These are phyloP conservation scores for Clavariopsis aquatica DNA, from an alignment of 495 filamentous ascomycete species.

Conservation along the genomic window DNA sequence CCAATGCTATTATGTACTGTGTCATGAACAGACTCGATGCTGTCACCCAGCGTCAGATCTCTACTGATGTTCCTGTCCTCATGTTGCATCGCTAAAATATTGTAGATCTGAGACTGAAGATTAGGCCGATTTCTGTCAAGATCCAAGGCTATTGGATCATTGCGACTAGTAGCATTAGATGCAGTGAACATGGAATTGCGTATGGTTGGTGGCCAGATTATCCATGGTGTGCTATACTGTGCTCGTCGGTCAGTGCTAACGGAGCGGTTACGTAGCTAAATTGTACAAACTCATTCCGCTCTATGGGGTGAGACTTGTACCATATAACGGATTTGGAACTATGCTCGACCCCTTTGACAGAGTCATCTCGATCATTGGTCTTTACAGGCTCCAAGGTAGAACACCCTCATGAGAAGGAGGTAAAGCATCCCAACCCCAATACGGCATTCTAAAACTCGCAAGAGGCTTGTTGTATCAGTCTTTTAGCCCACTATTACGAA, in stretches of 20 bases:
- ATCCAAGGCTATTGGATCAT: conserved; percentile 38
- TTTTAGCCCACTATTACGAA: conserved; percentile 51
- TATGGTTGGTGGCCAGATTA: conserved; percentile 22
- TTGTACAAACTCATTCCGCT: conserved; percentile 42
- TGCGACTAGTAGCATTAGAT: conserved; percentile 28
- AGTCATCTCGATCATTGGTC: conserved; percentile 51
- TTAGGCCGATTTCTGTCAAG: conserved; percentile 52
- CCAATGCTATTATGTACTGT: conserved; percentile 59
- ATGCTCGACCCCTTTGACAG: conserved; percentile 54
- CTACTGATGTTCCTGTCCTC: conserved; percentile 62
- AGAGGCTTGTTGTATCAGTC: conserved; percentile 55
- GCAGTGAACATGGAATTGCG: conserved; percentile 23
- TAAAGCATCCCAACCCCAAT: conserved; percentile 66
- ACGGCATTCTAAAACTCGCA: conserved; percentile 61
- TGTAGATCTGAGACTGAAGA: conserved; percentile 58
- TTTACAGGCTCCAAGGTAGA: conserved; percentile 53
- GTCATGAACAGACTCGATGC: conserved; percentile 66
- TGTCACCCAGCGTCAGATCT: conserved; percentile 55
- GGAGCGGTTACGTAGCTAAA: conserved; percentile 43
- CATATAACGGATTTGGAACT: conserved; percentile 64
- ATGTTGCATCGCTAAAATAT: conserved; percentile 59
- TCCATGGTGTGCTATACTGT: conserved; percentile 43
- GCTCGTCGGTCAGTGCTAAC: conserved; percentile 28
- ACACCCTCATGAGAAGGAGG: conserved; percentile 52
- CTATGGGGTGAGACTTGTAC: conserved; percentile 62